These are phyloP conservation scores for Pterulicium gracile DNA, from an alignment of 1,284 basidiomycete genomes.

Conservation along the genomic window DNA sequence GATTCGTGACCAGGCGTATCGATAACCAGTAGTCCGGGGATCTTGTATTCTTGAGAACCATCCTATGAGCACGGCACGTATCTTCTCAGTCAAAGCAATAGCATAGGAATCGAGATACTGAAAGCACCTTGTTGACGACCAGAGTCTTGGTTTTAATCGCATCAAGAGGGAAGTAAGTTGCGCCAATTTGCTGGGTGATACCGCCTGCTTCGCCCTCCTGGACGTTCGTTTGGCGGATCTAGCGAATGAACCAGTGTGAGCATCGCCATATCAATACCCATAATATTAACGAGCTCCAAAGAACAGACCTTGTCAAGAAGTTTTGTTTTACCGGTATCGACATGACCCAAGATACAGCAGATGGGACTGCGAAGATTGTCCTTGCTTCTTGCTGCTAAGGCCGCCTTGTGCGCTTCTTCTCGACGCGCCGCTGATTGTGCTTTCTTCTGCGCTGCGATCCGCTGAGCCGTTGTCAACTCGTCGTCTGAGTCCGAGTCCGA, in stretches of 20 bases:
- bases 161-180: slow-evolving; percentile 99
- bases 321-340: slow-evolving; percentile 99
- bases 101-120: slow-evolving; percentile 11
- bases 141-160: slow-evolving; percentile 90
- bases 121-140: slow-evolving; percentile 75
- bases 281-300: slow-evolving; percentile 7
- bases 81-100: slow-evolving; percentile 6
- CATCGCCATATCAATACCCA: slow-evolving; percentile 1
- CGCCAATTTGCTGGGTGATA: slow-evolving; percentile 99
- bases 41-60: slow-evolving; percentile 84
- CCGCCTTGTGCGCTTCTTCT: slow-evolving; percentile 77
- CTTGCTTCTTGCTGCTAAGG: slow-evolving; percentile 79
- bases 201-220: slow-evolving; percentile 99
- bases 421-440: slow-evolving; percentile 77
- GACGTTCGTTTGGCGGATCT: slow-evolving; percentile 99
- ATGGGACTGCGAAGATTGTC: slow-evolving; percentile 94
- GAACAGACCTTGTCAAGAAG: slow-evolving; percentile 80
- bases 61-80: slow-evolving; percentile 42
- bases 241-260: slow-evolving; percentile 4
- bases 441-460: slow-evolving; percentile 68
- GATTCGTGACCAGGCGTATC: slow-evolving; percentile 99
- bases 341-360: slow-evolving; percentile 98
- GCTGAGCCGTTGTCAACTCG: slow-evolving; percentile 52
- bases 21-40: slow-evolving; percentile 93
- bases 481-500: slow-evolving; percentile 46